phyloP scores from a whole-genome alignment of 1,284 basidiomycete species.

The Naganishia cerealis region DNA sequence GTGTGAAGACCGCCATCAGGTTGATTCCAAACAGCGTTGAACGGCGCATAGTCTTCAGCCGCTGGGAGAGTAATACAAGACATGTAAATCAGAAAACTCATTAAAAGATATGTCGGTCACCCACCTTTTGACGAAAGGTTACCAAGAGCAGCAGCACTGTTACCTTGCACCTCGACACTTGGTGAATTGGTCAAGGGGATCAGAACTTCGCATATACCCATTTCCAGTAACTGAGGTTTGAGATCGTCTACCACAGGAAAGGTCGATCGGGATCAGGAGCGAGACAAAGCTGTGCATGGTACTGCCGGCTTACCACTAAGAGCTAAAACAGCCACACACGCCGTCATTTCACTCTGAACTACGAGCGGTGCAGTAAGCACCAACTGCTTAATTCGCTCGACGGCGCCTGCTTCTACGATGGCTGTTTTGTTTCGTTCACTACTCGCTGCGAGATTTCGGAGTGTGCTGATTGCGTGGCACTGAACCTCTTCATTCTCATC shows the following conservation, averaged over 20 bases:
- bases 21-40: slow-evolving; percentile 97
- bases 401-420: slow-evolving; percentile 97
- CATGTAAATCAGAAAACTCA: background rate
- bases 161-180: slow-evolving; percentile 97
- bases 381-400: slow-evolving; percentile 94
- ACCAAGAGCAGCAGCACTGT: slow-evolving; percentile 94
- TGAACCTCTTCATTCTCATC: slow-evolving; percentile 99
- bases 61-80: slow-evolving; percentile 50
- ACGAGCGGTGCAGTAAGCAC: slow-evolving; percentile 92
- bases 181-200: slow-evolving; percentile 94
- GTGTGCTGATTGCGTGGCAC: slow-evolving; percentile 98
- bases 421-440: slow-evolving; percentile 98
- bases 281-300: background rate
- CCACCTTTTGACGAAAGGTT: slow-evolving; percentile 93
- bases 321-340: slow-evolving; percentile 91
- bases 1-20: slow-evolving; percentile 95
- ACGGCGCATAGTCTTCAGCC: slow-evolving; percentile 93
- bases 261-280: slow-evolving; percentile 15
- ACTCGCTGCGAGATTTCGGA: slow-evolving; percentile 93
- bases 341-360: slow-evolving; percentile 99
- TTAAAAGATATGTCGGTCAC: background rate
- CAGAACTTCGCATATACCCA: slow-evolving; percentile 96
- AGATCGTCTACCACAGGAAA: slow-evolving; percentile 69
- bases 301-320: slow-evolving; percentile 67
- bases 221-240: slow-evolving; percentile 91